These are phyloP conservation scores for Colletotrichum gloeosporioides DNA, from an alignment of 2,329 filamentous ascomycete genomes.

Conservation along the genomic window DNA sequence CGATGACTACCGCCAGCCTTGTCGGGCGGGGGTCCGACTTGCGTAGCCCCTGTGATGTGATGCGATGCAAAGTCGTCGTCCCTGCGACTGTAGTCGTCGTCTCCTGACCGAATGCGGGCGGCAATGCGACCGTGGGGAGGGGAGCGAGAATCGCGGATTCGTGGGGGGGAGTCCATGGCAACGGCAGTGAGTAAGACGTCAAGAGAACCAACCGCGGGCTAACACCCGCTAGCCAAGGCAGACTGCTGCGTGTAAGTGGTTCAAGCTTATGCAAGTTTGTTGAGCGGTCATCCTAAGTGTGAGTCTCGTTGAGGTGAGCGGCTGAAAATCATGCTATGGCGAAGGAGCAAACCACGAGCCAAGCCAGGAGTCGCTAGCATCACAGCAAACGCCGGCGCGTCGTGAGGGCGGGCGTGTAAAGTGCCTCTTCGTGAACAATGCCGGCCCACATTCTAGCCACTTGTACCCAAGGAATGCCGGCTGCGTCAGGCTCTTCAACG, in stretches of 20 bases:
- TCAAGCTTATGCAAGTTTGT: slow-evolving; percentile 10
- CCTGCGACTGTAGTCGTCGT: background rate
- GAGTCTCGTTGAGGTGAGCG: slow-evolving; percentile 12
- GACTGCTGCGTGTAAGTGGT: background rate
- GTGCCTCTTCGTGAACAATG: slow-evolving; percentile 9
- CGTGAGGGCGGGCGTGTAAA: slow-evolving; percentile 11
- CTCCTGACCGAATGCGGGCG: background rate
- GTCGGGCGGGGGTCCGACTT: background rate
- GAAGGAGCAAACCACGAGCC: background rate
- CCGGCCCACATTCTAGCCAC: slow-evolving; percentile 1
- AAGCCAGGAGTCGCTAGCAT: background rate
- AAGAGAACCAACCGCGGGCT: background rate
- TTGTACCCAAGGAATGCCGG: slow-evolving; percentile 8
- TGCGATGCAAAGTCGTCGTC: background rate
- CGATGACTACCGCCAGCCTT: slow-evolving; percentile 1
- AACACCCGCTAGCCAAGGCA: background rate
- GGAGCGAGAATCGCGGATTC: background rate
- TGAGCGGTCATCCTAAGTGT: background rate
- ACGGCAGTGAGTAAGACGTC: background rate
- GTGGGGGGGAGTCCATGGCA: background rate
- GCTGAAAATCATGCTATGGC: slow-evolving; percentile 14
- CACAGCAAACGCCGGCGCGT: background rate
- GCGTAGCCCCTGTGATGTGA: background rate
- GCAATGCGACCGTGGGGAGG: background rate
- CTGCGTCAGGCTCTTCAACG: slow-evolving; percentile 1